phyloP scores from a whole-genome alignment of 1,284 basidiomycete genomes.

The Irpex lacteus region DNA sequence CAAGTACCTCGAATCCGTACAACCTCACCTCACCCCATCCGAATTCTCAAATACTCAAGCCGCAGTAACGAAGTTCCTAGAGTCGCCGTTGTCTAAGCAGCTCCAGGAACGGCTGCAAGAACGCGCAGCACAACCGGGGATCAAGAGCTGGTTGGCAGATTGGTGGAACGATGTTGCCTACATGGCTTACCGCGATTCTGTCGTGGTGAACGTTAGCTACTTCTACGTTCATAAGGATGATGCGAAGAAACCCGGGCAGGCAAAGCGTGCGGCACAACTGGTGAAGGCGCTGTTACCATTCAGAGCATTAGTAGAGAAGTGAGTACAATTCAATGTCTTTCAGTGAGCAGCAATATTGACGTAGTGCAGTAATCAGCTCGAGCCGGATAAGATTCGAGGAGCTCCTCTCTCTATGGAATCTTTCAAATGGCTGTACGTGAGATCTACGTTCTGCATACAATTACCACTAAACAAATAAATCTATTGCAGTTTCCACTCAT shows the following conservation, averaged over 20 bases:
- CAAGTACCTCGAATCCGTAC: conserved; percentile 85
- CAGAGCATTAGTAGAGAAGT: conserved; percentile 80
- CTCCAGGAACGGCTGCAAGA: conserved; percentile 82
- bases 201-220: conserved; percentile 94
- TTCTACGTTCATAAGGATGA: conserved; percentile 90
- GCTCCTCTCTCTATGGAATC: conserved; percentile 90
- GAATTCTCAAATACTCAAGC: conserved; percentile 61
- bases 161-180: conserved; percentile 98
- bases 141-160: conserved; percentile 86
- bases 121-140: conserved; percentile 60
- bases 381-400: conserved; percentile 86
- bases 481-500: conserved; percentile 76
- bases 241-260: conserved; percentile 50
- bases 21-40: conserved; percentile 67
- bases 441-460: too few species aligned
- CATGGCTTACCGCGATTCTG: conserved; percentile 84
- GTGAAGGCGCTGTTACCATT: conserved; percentile 85
- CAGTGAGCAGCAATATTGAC: neutral
- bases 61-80: conserved; percentile 69
- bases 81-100: conserved; percentile 66
- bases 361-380: conserved; percentile 63
- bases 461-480: too few species aligned
- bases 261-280: conserved; percentile 74
- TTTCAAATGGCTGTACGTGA: conserved; percentile 82
- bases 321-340: conserved; percentile 25